These are phyloP conservation scores for Mediolabrus comicus DNA, from an alignment of 108 stramenopile genomes.

Conservation along the genomic window DNA sequence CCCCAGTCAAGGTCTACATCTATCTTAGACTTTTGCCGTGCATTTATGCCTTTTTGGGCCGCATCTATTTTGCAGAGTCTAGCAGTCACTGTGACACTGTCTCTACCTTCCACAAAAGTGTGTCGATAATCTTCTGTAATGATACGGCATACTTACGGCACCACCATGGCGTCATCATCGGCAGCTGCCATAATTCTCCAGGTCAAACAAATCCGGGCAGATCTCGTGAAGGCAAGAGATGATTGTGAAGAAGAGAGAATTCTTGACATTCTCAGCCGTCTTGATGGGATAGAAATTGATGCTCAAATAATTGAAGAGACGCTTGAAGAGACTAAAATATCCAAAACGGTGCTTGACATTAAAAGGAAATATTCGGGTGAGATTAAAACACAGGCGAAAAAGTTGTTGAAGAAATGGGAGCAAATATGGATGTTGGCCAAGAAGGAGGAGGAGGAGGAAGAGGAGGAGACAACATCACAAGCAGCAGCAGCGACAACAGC, in stretches of 20 bases:
- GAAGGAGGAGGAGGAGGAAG: background rate
- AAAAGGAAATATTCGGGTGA: background rate
- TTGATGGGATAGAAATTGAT: background rate
- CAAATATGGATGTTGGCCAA: background rate
- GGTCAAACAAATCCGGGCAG: background rate
- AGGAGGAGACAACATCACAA: no score
- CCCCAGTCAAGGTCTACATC: no score
- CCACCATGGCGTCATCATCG: constrained; percentile 4
- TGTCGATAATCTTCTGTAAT: background rate
- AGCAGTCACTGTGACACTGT: no score
- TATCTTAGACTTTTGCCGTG: no score
- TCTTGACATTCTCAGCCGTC: background rate
- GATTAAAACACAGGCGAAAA: background rate
- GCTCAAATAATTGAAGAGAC: background rate
- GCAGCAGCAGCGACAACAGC: background rate
- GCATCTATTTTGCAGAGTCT: no score
- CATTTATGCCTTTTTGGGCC: no score
- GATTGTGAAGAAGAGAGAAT: background rate
- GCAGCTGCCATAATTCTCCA: background rate
- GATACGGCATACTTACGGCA: background rate
- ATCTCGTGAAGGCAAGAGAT: background rate
- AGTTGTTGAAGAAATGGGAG: background rate
- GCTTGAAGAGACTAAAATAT: background rate
- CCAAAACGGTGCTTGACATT: background rate
- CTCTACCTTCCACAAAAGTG: background rate